Conservation (phyloP, 306 rosid genomes). For the Medicago ruthenica region DNA sequence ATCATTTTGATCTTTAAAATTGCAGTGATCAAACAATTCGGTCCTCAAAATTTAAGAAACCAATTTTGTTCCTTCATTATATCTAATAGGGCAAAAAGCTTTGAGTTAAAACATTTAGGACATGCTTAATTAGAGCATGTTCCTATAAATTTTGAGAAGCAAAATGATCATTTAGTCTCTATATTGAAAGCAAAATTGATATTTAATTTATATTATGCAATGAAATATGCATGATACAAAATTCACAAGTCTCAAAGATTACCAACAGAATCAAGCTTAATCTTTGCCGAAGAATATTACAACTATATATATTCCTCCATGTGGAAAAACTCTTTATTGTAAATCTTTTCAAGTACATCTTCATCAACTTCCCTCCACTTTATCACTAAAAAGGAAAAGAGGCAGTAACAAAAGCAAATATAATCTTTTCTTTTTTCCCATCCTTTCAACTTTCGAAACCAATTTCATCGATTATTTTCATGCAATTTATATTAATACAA, state of each 20-base stretch:
- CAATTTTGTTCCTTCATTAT: too few species aligned
- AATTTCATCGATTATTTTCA: slow-evolving; percentile 68
- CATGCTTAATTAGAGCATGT: background rate
- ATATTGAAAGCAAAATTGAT: background rate
- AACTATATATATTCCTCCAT: slow-evolving; percentile 43
- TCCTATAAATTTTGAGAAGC: too few species aligned
- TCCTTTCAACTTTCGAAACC: slow-evolving; percentile 61
- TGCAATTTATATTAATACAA: slow-evolving; percentile 52
- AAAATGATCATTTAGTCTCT: background rate
- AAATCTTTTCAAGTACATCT: slow-evolving; percentile 55
- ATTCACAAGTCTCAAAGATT: slow-evolving; percentile 23
- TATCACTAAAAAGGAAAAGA: slow-evolving; percentile 58
- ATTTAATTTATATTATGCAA: background rate
- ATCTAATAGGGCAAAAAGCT: too few species aligned
- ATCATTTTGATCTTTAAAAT: background rate
- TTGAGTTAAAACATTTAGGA: background rate
- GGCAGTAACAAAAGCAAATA: slow-evolving; percentile 55
- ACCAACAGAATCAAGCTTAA: slow-evolving; percentile 3
- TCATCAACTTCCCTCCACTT: slow-evolving; percentile 56
- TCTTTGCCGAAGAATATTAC: too few species aligned
- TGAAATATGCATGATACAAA: background rate
- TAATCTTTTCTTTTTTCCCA: slow-evolving; percentile 62
- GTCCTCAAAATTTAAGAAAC: too few species aligned
- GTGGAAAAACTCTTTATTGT: slow-evolving; percentile 54
- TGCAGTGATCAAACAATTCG: too few species aligned